Evolutionary conservation across 805 yeast genomes (phyloP), one percentile per base, ranked within the genome.

Genomic region (Pichia nakasei): DNA sequence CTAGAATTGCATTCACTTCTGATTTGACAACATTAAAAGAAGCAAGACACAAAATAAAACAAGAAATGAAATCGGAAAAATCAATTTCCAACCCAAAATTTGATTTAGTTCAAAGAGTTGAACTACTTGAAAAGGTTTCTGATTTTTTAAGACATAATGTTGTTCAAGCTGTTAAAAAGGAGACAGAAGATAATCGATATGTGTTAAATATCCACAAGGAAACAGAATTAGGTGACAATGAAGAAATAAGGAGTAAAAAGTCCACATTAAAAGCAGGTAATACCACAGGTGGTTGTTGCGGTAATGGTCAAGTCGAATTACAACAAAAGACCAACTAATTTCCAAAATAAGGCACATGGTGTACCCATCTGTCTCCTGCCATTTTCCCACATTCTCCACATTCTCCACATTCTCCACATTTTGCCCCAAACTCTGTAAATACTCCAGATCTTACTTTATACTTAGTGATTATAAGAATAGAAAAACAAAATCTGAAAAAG

Each of bases 181-280:
- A 38, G 3, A 48, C 47, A 19, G 58, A 56, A 2, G 66, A 66
- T 15, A 72, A 68, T 3, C 72, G 66, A 39, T 76, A 70, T 56
- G 61, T 65, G 41, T 69, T 91, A 54, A 82, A 82, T 52, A 80
- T 91, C 52, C 96, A 87, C 58, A 64, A 76, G 39, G 77, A 82
- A 39, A 85, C 94, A 0, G 97, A 91, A 63, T 67, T 91, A 42
- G 97, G 97, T 18, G 96, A 88, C 58, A 91, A 91, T 60, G 95
- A 88, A 31, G 72, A 78, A 38, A 73, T 85, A 52, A 84, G 82
- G 59, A 73, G 67, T 49, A 64, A 69, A 36, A 64, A 67, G 8
- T 60, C 75, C 60, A 51, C 50, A 18, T 47, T 52, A 13, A 48
- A 46, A n/a, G 58, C 56, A n/a, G 54, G 51, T 21, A 55, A 48